Evolutionary conservation across 164 flowering plant genomes (phyloP), one percentile per base, ranked within the genome.

Genomic region (Tetrastigma voinierianum): DNA sequence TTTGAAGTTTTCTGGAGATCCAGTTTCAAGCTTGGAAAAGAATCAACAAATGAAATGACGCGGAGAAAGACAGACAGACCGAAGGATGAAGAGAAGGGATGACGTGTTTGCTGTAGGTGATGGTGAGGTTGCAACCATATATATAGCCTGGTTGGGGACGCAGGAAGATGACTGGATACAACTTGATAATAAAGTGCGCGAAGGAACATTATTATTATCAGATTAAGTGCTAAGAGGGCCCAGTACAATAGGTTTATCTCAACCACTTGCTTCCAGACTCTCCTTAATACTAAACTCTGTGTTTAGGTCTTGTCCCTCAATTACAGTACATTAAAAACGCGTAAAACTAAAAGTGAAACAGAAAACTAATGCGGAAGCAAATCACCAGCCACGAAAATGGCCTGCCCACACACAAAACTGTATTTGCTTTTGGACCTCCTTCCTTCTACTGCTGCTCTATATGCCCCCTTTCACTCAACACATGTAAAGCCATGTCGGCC

Each of bases 401-500:
- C 51, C 49, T 44, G 14, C 44, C 2, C 23, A 65, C 72, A 72
- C 71, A 73, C 76, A 71, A 32, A 67, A 64, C 66, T 32, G 57
- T 14, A 67, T n/a, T n/a, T n/a, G 62, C 25, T n/a, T 24, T 66
- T 53, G 67, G 70, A 69, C 76, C n/a, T n/a, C n/a, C n/a, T n/a
- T n/a, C 74, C 13, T 25, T n/a, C 10, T 32, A 43, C 20, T 25
- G 67, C 21, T 21, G 23, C 57, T 13, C 78, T 69, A 78, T 80
- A 71, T 60, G 9, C 58, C 60, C 60, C 77, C 16, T 58, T 51
- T 2, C 52, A 32, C 5, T 16, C 21, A 45, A 40, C 71, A 51
- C 66, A 59, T 66, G 32, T 3, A n/a, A n/a, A n/a, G n/a, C n/a
- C n/a, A 57, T 75, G 81, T 80, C 84, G 73, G 77, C 77, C 75